phyloP scores from a whole-genome alignment of 2,329 filamentous ascomycete species.

The Fusarium sp. region DNA sequence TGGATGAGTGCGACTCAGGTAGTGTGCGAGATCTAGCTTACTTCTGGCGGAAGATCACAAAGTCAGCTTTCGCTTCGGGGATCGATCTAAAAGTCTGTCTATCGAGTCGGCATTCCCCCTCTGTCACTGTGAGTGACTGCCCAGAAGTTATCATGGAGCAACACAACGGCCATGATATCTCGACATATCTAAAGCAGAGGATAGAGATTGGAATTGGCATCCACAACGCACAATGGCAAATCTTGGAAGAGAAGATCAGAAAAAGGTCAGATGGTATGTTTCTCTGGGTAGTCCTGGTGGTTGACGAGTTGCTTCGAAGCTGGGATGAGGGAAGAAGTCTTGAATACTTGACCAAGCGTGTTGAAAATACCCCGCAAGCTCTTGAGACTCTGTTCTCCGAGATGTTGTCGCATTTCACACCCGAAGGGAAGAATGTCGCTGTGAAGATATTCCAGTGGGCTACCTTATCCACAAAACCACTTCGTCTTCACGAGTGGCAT shows the following conservation, averaged over 20 bases:
- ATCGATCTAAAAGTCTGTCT: not conserved
- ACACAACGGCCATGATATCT: not conserved
- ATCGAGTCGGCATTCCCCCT: not conserved
- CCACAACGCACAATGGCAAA: not conserved
- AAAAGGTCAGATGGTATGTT: not conserved
- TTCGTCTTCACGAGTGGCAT: not conserved
- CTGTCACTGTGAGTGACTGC: fast-evolving
- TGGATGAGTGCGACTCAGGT: not conserved
- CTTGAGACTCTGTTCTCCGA: not conserved
- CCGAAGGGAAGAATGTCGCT: fast-evolving
- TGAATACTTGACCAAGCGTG: not conserved
- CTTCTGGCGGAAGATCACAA: not conserved
- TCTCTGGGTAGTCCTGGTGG: not conserved
- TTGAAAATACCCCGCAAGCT: not conserved
- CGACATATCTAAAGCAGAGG: not conserved
- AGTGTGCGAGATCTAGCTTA: not conserved
- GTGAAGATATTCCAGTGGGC: not conserved
- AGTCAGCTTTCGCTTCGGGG: not conserved
- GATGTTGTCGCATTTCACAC: not conserved
- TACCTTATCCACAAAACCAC: not conserved
- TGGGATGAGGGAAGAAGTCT: not conserved
- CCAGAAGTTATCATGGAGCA: not conserved
- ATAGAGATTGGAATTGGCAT: not conserved
- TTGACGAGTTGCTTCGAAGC: not conserved
- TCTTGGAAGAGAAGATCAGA: not conserved